A percentile compares a stretch with the other conserved stretches of the same genome.
Conservation (phyloP, 108 stramenopile genomes). For the Craspedostauros australis region DNA sequence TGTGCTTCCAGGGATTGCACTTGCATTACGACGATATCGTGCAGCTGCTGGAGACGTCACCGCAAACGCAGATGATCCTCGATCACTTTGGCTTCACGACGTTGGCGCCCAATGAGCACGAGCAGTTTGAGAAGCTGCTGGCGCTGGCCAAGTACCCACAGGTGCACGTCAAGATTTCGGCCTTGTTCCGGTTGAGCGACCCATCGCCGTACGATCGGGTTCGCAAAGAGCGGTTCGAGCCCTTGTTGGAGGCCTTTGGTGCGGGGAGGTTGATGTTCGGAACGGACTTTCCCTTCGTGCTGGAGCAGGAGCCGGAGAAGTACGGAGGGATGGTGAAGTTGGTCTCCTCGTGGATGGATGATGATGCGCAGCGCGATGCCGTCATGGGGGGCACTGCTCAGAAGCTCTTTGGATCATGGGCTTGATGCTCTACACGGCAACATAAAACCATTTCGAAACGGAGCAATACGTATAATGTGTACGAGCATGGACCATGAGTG, state of each 20-base stretch:
- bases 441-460: neutral
- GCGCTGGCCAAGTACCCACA: conserved; percentile 60
- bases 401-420: conserved; percentile 56
- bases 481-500: neutral
- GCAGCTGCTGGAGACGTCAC: conserved; percentile 43
- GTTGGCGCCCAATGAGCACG: conserved; percentile 41
- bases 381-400: conserved; percentile 70
- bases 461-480: too few species aligned
- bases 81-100: conserved; percentile 88
- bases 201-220: conserved; percentile 49
- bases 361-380: conserved; percentile 21
- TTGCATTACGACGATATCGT: conserved; percentile 69
- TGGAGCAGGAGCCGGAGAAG: conserved; percentile 44
- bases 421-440: too few species aligned
- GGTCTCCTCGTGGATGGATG: conserved; percentile 55
- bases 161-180: conserved; percentile 72
- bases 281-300: conserved; percentile 80
- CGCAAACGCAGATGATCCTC: conserved; percentile 64
- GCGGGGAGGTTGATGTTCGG: conserved; percentile 74
- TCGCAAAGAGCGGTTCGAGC: conserved; percentile 49
- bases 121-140: conserved; percentile 58
- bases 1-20: conserved; percentile 83
- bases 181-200: conserved; percentile 70
- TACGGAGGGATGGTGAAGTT: conserved; percentile 52
- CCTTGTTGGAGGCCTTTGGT: conserved; percentile 65